phyloP scores from a whole-genome alignment of 2,329 filamentous ascomycete genomes.

The Aspergillus pseudoglaucus region DNA sequence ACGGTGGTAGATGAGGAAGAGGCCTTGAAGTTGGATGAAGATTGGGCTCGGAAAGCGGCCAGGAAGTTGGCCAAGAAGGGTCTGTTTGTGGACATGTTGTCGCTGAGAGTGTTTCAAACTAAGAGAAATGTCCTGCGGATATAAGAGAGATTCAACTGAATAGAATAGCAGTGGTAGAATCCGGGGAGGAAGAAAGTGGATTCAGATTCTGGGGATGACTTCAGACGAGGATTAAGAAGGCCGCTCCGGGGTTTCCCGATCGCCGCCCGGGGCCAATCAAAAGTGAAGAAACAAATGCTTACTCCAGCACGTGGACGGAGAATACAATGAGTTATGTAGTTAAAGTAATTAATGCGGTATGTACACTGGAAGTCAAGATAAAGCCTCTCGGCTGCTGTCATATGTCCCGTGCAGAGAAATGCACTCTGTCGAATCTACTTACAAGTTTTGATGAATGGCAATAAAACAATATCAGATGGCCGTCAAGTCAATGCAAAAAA shows the following conservation, averaged over 20 bases:
- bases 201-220: no score
- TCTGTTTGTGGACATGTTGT: slow-evolving; percentile 57
- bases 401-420: not conserved
- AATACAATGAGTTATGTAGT: not conserved
- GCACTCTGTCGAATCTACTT: not conserved
- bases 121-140: not conserved
- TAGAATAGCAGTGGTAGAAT: not conserved
- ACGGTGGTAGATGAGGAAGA: slow-evolving; percentile 35
- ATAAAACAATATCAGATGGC: not conserved
- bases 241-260: not conserved
- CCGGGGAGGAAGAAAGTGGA: slow-evolving; percentile 1
- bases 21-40: slow-evolving; percentile 49
- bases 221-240: slow-evolving; percentile 3
- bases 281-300: no score
- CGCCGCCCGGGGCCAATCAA: no score
- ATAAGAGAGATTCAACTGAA: not conserved
- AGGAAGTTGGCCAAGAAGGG: slow-evolving; percentile 63
- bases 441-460: not conserved
- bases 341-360: no score
- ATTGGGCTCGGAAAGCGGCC: slow-evolving; percentile 59
- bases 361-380: no score
- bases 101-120: not conserved
- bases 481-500: not conserved
- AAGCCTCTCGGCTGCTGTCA: not conserved
- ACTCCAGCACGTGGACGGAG: not conserved